A percentile compares a stretch with the other conserved stretches of the same genome.
Evolutionary conservation across 208 protist species (phyloP).

Genomic region (Wallacemonas sp.): DNA sequence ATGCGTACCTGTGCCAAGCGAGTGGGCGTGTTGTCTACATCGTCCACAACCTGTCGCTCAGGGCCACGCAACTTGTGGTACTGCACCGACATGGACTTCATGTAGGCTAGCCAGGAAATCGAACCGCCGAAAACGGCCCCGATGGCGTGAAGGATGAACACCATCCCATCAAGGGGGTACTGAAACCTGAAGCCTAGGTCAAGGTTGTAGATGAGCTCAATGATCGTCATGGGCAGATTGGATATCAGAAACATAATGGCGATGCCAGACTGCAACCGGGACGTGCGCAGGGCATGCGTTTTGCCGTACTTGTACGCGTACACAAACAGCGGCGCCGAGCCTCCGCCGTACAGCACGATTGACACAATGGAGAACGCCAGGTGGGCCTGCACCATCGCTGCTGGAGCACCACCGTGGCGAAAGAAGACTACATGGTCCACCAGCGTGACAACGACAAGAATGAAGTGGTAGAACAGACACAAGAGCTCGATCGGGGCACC

Average conservation of each 20-base stretch:
- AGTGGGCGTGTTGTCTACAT: conserved; percentile 30
- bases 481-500: conserved; percentile 59
- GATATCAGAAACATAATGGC: conserved; percentile 63
- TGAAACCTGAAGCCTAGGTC: conserved; percentile 18
- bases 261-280: conserved; percentile 45
- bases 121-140: conserved; percentile 36
- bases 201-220: conserved; percentile 48
- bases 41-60: conserved; percentile 62
- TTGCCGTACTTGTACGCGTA: conserved; percentile 86
- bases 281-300: conserved; percentile 29
- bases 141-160: conserved; percentile 57
- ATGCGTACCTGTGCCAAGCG: conserved; percentile 24
- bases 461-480: conserved; percentile 68
- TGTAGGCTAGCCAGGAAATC: conserved; percentile 72
- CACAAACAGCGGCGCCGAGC: conserved; percentile 67
- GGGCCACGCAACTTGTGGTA: conserved; percentile 57
- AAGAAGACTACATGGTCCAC: conserved; percentile 59
- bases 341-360: conserved; percentile 38
- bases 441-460: conserved; percentile 51
- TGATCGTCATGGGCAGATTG: conserved; percentile 61
- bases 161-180: conserved; percentile 46
- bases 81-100: conserved; percentile 35
- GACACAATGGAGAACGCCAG: conserved; percentile 68
- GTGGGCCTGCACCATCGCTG: conserved; percentile 27
- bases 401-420: neutral